A percentile compares a stretch with the other conserved stretches of the same genome.
These are phyloP conservation scores for Areca catechu DNA, from an alignment of 176 grass and related monocot genomes.

Conservation along the genomic window DNA sequence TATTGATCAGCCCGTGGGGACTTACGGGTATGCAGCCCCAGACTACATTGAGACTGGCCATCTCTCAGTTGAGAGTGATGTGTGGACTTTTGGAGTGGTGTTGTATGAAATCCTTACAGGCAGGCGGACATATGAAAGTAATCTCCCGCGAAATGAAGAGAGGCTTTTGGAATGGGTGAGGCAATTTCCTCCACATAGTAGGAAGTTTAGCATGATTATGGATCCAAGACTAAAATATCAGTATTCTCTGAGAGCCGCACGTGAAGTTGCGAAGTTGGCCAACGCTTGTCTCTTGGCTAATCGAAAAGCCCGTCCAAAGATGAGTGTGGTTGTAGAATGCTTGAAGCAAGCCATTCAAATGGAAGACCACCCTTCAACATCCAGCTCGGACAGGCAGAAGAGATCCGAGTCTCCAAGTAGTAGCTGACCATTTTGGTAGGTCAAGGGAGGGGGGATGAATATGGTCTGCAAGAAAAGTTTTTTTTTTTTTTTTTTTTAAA, in stretches of 20 bases:
- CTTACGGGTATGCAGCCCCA: conserved; percentile 85
- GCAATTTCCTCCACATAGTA: conserved; percentile 54
- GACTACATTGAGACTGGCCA: conserved; percentile 85
- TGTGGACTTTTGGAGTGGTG: conserved; percentile 92
- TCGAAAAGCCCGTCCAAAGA: conserved; percentile 59
- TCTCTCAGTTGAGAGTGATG: conserved; percentile 78
- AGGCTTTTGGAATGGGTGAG: conserved; percentile 81
- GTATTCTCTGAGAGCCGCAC: conserved; percentile 54
- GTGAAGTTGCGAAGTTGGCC: conserved; percentile 80
- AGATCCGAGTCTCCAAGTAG: neutral
- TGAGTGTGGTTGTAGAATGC: conserved; percentile 58
- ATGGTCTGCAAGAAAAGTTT: too few relatives aligned
- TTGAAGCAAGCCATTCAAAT: conserved; percentile 41
- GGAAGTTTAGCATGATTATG: conserved; percentile 88
- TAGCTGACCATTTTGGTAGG: too few relatives aligned
- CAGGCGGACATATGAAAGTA: conserved; percentile 61
- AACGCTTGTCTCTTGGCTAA: conserved; percentile 65
- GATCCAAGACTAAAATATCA: conserved; percentile 60
- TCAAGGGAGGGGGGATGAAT: too few relatives aligned
- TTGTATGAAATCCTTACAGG: conserved; percentile 87
- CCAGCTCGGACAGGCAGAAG: neutral
- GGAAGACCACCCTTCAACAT: conserved; percentile 3
- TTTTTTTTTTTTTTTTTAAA: too few relatives aligned
- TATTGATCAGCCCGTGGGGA: conserved; percentile 54
- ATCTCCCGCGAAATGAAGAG: conserved; percentile 54